phyloP scores from a whole-genome alignment of 2,329 filamentous ascomycete genomes.

The Sphaerulina musiva region DNA sequence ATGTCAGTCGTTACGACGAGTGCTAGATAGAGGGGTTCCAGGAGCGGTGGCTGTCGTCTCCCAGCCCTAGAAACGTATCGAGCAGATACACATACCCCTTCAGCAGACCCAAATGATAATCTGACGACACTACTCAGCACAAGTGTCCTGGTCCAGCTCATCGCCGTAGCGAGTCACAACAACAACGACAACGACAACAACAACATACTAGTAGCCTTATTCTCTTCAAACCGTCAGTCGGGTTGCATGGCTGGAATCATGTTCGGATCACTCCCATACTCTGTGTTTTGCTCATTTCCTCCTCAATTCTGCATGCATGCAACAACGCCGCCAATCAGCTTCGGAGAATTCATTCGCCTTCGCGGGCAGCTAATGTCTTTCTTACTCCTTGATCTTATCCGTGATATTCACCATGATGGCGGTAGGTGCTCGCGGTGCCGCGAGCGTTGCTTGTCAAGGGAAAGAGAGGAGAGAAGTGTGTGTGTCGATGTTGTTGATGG shows the following conservation, averaged over 20 bases:
- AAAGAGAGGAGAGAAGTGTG: background rate
- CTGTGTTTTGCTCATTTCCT: slow-evolving; percentile 98
- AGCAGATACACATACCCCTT: slow-evolving; percentile 66
- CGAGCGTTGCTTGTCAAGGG: slow-evolving; percentile 2
- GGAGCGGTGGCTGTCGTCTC: too few species aligned
- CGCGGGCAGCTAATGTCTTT: slow-evolving; percentile 5
- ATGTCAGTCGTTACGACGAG: slow-evolving; percentile 18
- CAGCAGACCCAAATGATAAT: slow-evolving; percentile 94
- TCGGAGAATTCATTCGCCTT: background rate
- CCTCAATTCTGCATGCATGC: slow-evolving; percentile 70
- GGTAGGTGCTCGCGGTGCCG: slow-evolving; percentile 14
- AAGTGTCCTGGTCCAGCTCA: background rate
- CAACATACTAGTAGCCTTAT: slow-evolving; percentile 89
- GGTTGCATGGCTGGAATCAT: background rate
- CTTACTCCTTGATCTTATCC: slow-evolving; percentile 98
- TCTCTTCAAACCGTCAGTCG: slow-evolving; percentile 58
- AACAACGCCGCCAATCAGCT: slow-evolving; percentile 18
- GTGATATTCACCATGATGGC: slow-evolving; percentile 93
- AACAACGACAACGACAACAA: slow-evolving; percentile 3
- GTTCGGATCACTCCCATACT: slow-evolving; percentile 54
- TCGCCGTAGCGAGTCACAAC: background rate
- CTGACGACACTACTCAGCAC: slow-evolving; percentile 49
- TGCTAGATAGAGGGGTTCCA: background rate
- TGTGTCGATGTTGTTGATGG: background rate
- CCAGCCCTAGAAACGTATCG: background rate